Conservation (phyloP, 345 rosid species). For the Aquilaria malaccensis region DNA sequence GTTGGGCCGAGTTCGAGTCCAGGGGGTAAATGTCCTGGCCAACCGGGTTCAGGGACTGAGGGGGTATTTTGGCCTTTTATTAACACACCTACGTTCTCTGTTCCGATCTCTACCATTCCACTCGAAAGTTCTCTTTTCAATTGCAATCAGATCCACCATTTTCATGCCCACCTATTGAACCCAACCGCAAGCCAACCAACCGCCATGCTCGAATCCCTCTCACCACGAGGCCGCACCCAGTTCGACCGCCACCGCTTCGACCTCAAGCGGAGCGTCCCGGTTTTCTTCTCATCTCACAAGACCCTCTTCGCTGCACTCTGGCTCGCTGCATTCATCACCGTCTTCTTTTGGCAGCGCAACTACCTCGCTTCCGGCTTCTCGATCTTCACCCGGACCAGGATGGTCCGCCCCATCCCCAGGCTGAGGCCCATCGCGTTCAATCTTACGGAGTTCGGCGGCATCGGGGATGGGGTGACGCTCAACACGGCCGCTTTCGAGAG, state of each 20-base stretch:
- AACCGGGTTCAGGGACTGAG: too few relatives aligned
- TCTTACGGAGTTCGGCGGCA: constrained; percentile 84
- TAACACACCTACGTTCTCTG: too few relatives aligned
- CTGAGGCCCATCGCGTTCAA: constrained; percentile 61
- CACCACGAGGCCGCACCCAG: constrained; percentile 40
- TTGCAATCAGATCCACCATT: neutral
- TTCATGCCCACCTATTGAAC: neutral
- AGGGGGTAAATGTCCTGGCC: too few relatives aligned
- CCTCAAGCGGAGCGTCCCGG: constrained; percentile 45
- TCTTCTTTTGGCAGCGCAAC: constrained; percentile 75
- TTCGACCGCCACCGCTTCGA: constrained; percentile 44
- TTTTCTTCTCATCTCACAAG: constrained; percentile 59
- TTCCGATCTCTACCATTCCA: constrained; percentile 27
- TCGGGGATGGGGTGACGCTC: constrained; percentile 75
- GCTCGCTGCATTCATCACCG: constrained; percentile 76
- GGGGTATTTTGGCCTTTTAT: too few relatives aligned
- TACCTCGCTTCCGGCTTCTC: constrained; percentile 35
- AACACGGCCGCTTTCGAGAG: constrained; percentile 88
- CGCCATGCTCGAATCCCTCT: neutral
- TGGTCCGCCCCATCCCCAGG: constrained; percentile 40
- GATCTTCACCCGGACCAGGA: constrained; percentile 29
- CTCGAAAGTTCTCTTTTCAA: constrained; percentile 4
- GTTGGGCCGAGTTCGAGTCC: too few relatives aligned
- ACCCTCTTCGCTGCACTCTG: constrained; percentile 71
- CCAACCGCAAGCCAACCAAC: too few relatives aligned